Evolutionary conservation across 129 eudicot species (phyloP).

Genomic region (Rutidosis leptorrhynchoides): DNA sequence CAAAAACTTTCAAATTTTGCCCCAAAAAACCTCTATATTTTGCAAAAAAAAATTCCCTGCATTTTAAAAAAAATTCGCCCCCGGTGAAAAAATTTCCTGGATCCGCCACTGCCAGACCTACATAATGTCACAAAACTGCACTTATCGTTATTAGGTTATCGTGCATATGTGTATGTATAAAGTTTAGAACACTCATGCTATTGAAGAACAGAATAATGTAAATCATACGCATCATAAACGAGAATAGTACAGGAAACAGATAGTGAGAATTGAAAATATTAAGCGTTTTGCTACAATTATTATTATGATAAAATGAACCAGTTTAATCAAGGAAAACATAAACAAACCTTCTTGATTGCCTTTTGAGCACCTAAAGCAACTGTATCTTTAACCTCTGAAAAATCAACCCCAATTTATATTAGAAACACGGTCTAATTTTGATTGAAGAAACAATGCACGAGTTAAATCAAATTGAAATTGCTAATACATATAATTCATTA

Average conservation of each 20-base stretch:
- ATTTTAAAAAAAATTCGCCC: too few species aligned
- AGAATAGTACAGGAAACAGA: background rate
- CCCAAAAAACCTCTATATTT: too few species aligned
- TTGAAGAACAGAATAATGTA: too few species aligned
- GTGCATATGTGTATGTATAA: too few species aligned
- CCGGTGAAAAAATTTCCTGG: too few species aligned
- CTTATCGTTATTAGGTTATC: too few species aligned
- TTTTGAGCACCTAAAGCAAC: constrained; percentile 69
- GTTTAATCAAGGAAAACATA: background rate
- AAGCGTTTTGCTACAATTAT: background rate
- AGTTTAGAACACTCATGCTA: too few species aligned
- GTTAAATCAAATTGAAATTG: background rate
- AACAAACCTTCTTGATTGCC: constrained; percentile 56
- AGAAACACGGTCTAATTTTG: too few species aligned
- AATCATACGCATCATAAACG: too few species aligned
- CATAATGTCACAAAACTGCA: background rate
- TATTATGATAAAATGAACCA: background rate
- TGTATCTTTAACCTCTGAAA: constrained; percentile 63
- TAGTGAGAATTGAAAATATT: background rate
- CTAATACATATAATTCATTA: background rate
- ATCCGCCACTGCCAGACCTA: too few species aligned
- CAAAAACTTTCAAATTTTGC: too few species aligned
- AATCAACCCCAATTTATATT: background rate
- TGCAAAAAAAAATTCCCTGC: too few species aligned
- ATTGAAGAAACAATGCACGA: background rate